These are phyloP conservation scores for Ceratocystis eucalypticola DNA, from an alignment of 2,329 filamentous ascomycete species.

Conservation along the genomic window DNA sequence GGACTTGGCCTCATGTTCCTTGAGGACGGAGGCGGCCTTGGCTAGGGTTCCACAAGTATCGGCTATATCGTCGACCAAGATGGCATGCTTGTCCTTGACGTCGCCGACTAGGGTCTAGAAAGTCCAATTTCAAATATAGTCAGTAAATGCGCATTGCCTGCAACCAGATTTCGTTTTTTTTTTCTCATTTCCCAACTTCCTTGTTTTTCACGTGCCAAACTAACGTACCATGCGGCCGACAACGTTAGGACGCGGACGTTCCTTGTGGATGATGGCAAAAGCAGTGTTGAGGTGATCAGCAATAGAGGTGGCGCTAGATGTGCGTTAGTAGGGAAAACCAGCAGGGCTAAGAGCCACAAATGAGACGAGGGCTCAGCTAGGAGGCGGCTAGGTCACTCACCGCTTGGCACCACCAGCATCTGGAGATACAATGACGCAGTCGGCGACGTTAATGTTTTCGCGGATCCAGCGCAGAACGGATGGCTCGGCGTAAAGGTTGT, in stretches of 20 bases:
- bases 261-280: slow-evolving; percentile 94
- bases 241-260: slow-evolving; percentile 72
- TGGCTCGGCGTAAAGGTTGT: slow-evolving; percentile 84
- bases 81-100: slow-evolving; percentile 79
- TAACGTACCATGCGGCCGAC: slow-evolving; percentile 64
- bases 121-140: background rate
- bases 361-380: no score
- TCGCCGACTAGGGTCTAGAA: slow-evolving; percentile 63
- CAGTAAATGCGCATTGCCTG: background rate
- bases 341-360: no score
- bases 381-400: slow-evolving; percentile 6
- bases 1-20: slow-evolving; percentile 71
- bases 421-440: slow-evolving; percentile 87
- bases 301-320: slow-evolving; percentile 59
- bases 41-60: slow-evolving; percentile 62
- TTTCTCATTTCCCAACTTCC: no score
- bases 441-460: slow-evolving; percentile 66
- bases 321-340: background rate
- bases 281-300: slow-evolving; percentile 80
- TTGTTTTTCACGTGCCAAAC: background rate
- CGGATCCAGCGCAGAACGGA: slow-evolving; percentile 84
- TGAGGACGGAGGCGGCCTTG: slow-evolving; percentile 82
- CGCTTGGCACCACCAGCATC: slow-evolving; percentile 91
- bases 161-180: background rate
- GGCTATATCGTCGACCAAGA: slow-evolving; percentile 96